These are phyloP conservation scores for Exophiala lecanii-corni DNA, from an alignment of 2,329 filamentous ascomycete genomes.

Conservation along the genomic window DNA sequence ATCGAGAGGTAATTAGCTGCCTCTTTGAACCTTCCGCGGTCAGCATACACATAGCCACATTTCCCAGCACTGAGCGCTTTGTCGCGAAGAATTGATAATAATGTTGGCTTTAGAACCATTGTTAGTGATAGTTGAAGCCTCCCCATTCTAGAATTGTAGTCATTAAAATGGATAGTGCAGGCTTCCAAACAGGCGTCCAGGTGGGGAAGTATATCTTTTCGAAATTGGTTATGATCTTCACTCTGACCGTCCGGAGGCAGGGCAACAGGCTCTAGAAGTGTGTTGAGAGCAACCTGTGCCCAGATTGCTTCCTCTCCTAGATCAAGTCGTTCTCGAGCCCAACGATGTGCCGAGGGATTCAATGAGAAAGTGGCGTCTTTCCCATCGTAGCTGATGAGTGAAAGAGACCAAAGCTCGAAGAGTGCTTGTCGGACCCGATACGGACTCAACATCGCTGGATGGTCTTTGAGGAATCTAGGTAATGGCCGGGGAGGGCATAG, in stretches of 20 bases:
- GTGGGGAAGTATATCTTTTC: slow-evolving; percentile 7
- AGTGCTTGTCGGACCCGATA: slow-evolving; percentile 8
- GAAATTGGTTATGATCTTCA: background rate
- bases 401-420: slow-evolving; percentile 3
- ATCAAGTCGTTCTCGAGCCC: slow-evolving; percentile 8
- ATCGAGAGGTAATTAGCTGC: slow-evolving; percentile 13
- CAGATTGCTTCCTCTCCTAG: background rate
- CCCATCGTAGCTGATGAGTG: slow-evolving; percentile 9
- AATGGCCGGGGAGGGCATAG: background rate
- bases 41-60: slow-evolving; percentile 22
- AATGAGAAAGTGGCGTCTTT: slow-evolving; percentile 6
- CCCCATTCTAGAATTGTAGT: background rate
- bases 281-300: slow-evolving; percentile 3
- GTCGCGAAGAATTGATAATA: slow-evolving; percentile 13
- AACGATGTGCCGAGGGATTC: slow-evolving; percentile 14
- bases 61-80: slow-evolving; percentile 21
- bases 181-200: slow-evolving; percentile 7
- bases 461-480: too few relatives aligned
- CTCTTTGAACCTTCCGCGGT: slow-evolving; percentile 20
- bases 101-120: slow-evolving; percentile 5
- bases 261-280: slow-evolving; percentile 2
- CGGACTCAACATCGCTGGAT: too few relatives aligned
- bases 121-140: background rate
- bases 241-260: slow-evolving; percentile 1
- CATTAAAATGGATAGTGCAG: background rate